A percentile compares a stretch with the other conserved stretches of the same genome.
These are phyloP conservation scores for Musa balbisiana DNA, from an alignment of 202 grass and related monocot genomes.

Conservation along the genomic window DNA sequence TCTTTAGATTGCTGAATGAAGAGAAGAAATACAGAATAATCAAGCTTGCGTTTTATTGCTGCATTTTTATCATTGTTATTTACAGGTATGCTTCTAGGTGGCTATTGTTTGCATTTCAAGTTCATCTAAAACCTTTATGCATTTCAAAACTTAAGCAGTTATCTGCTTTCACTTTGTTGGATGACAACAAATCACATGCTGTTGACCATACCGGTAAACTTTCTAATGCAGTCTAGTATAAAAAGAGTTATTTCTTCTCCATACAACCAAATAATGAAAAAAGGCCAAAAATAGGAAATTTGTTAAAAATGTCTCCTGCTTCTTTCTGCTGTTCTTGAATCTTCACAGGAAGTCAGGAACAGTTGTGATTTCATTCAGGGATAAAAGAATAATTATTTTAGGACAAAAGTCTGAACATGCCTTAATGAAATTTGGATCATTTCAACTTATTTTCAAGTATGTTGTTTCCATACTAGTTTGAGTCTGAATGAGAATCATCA, in stretches of 20 bases:
- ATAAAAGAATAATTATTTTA: not conserved
- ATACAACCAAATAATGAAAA: too few species aligned
- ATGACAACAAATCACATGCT: not conserved
- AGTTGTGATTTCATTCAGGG: not conserved
- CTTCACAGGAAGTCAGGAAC: not conserved
- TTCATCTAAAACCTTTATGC: not conserved
- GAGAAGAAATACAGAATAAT: slow-evolving; percentile 94
- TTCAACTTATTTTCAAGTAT: too few species aligned
- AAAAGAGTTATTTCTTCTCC: too few species aligned
- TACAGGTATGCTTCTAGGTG: slow-evolving; percentile 51
- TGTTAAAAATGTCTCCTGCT: not conserved
- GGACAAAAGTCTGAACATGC: too few species aligned
- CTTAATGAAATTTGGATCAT: too few species aligned
- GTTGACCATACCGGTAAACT: not conserved
- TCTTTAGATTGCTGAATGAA: slow-evolving; percentile 57
- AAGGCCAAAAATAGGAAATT: too few species aligned
- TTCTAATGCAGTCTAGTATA: not conserved
- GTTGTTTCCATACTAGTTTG: too few species aligned
- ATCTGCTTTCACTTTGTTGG: not conserved
- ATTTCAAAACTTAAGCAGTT: not conserved
- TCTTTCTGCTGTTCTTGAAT: not conserved
- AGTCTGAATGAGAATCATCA: too few species aligned
- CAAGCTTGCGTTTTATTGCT: slow-evolving; percentile 78
- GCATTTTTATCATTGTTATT: slow-evolving; percentile 84
- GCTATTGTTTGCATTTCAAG: not conserved